Evolutionary conservation across 2,329 filamentous ascomycete species (phyloP).

Genomic region (Scopulariopsis brevicaulis): DNA sequence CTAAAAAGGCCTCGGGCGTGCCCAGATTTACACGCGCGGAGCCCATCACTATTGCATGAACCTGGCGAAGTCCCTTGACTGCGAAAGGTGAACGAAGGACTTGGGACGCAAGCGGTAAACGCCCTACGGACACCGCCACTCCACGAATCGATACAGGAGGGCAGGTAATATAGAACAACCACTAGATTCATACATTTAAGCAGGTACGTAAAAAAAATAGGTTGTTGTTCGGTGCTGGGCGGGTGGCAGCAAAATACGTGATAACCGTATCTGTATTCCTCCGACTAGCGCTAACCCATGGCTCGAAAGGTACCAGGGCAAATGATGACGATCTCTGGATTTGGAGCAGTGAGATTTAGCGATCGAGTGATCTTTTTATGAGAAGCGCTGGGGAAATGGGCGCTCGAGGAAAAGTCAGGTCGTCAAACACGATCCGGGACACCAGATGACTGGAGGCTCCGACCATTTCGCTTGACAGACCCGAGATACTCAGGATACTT

Average conservation of each 20-base stretch:
- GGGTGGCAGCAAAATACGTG: conserved; percentile 1
- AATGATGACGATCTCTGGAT: too few species aligned
- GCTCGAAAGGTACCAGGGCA: background rate
- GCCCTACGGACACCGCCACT: background rate
- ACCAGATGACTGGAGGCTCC: conserved; percentile 53
- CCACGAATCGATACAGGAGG: conserved; percentile 2
- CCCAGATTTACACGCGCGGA: conserved; percentile 39
- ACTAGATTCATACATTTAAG: conserved; percentile 1
- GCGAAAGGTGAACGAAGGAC: background rate
- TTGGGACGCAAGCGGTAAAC: background rate
- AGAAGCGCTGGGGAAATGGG: background rate
- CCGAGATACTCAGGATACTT: background rate
- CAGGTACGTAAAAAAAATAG: conserved; percentile 3
- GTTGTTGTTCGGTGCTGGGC: conserved; percentile 4
- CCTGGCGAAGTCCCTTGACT: background rate
- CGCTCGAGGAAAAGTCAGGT: conserved; percentile 50
- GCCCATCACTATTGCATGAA: background rate
- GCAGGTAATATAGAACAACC: too few species aligned
- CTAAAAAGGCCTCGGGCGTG: conserved; percentile 60
- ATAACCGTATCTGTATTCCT: too few species aligned
- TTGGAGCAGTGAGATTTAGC: too few species aligned
- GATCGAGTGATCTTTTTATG: too few species aligned
- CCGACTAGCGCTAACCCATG: background rate
- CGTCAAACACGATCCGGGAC: conserved; percentile 61
- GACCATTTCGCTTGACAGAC: conserved; percentile 48